Percentiles rank a stretch among this genome's conserved stretches.
These are phyloP conservation scores for Chalaropsis ovoidea DNA, from an alignment of 2,329 filamentous ascomycete genomes.

Conservation along the genomic window DNA sequence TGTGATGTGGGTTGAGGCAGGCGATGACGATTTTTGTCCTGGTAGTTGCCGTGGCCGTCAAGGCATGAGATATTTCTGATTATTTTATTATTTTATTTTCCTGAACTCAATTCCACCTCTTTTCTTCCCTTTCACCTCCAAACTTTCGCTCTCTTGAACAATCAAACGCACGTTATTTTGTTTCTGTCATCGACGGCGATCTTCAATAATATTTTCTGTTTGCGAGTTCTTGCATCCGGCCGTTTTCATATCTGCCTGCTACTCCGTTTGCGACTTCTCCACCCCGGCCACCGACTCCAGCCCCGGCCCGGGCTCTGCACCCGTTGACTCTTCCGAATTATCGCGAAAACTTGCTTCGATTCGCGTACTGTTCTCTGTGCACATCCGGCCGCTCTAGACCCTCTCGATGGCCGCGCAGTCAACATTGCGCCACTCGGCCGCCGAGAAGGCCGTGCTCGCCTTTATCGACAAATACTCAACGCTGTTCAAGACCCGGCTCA, in stretches of 20 bases:
- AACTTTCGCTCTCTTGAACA: background rate
- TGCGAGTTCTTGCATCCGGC: background rate
- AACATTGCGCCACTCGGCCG: constrained; percentile 57
- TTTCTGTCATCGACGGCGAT: background rate
- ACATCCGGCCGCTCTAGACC: background rate
- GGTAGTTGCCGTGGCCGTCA: constrained; percentile 11
- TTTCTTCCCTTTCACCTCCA: background rate
- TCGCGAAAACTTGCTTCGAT: too few species aligned
- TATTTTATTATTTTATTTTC: background rate
- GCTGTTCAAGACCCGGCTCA: constrained; percentile 45
- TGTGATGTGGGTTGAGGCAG: constrained; percentile 9
- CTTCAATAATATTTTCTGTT: background rate
- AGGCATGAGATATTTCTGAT: constrained; percentile 6
- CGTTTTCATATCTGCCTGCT: background rate
- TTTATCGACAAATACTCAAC: constrained; percentile 52
- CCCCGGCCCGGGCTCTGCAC: background rate
- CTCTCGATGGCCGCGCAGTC: constrained; percentile 73
- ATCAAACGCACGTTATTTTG: too few species aligned
- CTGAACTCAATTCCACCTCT: background rate
- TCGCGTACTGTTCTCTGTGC: too few species aligned
- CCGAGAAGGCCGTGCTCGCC: constrained; percentile 56
- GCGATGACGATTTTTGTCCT: constrained; percentile 10
- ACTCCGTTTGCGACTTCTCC: background rate
- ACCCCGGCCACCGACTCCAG: background rate
- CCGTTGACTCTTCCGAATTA: too few species aligned